Percentiles rank a stretch among this genome's conserved stretches.
Conservation (phyloP, 176 grass and related monocot species). For the Oryza australiensis region DNA sequence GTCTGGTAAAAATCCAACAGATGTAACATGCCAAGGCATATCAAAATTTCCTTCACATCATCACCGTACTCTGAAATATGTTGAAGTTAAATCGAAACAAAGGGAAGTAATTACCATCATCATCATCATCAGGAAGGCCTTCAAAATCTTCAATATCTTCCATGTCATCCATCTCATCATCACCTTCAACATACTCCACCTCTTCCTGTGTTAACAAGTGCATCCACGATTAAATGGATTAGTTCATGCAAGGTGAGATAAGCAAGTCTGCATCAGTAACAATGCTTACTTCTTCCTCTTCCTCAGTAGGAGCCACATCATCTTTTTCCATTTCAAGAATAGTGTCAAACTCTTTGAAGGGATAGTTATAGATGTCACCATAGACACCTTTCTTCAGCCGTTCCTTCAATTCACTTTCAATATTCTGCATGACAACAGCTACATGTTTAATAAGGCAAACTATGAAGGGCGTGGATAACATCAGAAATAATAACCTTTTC, state of each 20-base stretch:
- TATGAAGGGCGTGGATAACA: background rate
- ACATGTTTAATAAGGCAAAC: background rate
- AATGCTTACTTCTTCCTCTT: constrained; percentile 72
- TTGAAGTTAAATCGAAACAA: background rate
- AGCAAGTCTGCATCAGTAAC: constrained; percentile 11
- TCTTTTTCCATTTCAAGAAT: constrained; percentile 53
- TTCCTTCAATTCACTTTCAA: constrained; percentile 87
- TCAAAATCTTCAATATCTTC: constrained; percentile 92
- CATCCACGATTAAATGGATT: constrained; percentile 10
- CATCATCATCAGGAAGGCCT: constrained; percentile 43
- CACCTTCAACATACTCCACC: constrained; percentile 82
- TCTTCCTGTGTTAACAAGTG: constrained; percentile 48
- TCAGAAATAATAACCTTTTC: constrained; percentile 66
- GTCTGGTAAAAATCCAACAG: background rate
- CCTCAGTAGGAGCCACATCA: constrained; percentile 45
- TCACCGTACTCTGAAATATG: background rate
- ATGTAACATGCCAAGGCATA: background rate
- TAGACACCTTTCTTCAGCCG: constrained; percentile 91
- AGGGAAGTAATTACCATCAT: constrained; percentile 29
- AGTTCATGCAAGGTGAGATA: constrained; percentile 1
- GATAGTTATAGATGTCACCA: constrained; percentile 74
- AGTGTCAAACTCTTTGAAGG: constrained; percentile 44
- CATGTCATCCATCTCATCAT: constrained; percentile 63
- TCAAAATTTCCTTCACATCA: background rate
- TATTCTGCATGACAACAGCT: constrained; percentile 49